Percentiles rank a stretch among this genome's conserved stretches.
Evolutionary conservation across 1,139 yeast genomes (phyloP).

Genomic region (Candida pseudocylindracea): DNA sequence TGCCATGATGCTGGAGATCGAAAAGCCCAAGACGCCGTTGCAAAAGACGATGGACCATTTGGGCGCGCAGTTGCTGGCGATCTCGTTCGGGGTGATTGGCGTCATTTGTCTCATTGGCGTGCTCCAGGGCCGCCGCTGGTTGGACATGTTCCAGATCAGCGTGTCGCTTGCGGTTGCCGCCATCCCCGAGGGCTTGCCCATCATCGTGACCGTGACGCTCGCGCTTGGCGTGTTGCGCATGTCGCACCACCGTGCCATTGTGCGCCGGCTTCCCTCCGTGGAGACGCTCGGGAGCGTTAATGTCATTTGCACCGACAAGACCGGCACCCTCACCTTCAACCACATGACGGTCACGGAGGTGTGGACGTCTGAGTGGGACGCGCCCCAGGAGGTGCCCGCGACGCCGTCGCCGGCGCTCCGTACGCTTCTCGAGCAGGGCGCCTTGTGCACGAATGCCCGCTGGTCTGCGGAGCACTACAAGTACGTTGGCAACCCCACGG

Average conservation of each 20-base stretch:
- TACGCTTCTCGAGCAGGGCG: conserved; percentile 39
- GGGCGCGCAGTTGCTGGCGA: conserved; percentile 69
- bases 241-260: conserved; percentile 88
- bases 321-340: conserved; percentile 88
- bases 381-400: conserved; percentile 23
- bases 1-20: conserved; percentile 84
- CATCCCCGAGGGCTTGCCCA: conserved; percentile 93
- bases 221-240: conserved; percentile 89
- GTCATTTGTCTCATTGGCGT: conserved; percentile 72
- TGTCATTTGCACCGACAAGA: conserved; percentile 86
- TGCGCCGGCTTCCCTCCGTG: conserved; percentile 79
- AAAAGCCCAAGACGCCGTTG: conserved; percentile 89
- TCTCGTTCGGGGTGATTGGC: conserved; percentile 73
- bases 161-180: conserved; percentile 96
- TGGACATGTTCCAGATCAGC: conserved; percentile 93
- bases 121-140: conserved; percentile 78
- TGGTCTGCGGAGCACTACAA: conserved; percentile 48
- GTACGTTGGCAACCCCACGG: conserved; percentile 83
- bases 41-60: conserved; percentile 87
- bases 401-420: conserved; percentile 16
- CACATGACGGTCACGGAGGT: conserved; percentile 80
- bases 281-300: conserved; percentile 92
- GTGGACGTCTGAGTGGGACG: conserved; percentile 57
- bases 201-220: conserved; percentile 86
- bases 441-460: conserved; percentile 62